Evolutionary conservation across 108 stramenopile genomes (phyloP).

Genomic region (Craspedostauros australis): DNA sequence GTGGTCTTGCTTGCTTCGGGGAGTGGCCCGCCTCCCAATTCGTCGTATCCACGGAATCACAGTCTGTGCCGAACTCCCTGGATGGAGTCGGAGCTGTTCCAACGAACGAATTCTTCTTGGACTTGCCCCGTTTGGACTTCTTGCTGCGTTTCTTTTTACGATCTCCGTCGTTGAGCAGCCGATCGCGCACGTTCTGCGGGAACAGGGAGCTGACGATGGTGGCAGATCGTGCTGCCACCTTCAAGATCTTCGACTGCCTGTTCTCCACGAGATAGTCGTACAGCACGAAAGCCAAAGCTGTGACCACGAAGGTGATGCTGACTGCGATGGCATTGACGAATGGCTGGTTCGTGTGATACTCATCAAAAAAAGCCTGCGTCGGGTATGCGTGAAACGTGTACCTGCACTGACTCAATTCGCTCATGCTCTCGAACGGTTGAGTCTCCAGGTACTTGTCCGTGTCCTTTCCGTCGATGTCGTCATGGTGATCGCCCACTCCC

Average conservation of each 20-base stretch:
- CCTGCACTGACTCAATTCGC: background rate
- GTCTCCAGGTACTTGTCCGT: background rate
- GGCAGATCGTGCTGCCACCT: slow-evolving; percentile 2
- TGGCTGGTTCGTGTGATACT: background rate
- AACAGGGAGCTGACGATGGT: slow-evolving; percentile 3
- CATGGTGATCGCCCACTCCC: background rate
- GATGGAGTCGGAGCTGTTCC: too few species aligned
- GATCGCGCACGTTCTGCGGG: slow-evolving; percentile 5
- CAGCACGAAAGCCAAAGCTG: slow-evolving; percentile 1
- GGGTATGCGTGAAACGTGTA: background rate
- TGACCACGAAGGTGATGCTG: background rate
- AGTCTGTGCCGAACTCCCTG: too few species aligned
- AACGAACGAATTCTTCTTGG: too few species aligned
- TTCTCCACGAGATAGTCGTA: slow-evolving; percentile 3
- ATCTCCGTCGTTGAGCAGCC: slow-evolving; percentile 6
- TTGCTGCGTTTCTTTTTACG: too few species aligned
- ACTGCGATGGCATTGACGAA: background rate
- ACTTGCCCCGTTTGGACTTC: too few species aligned
- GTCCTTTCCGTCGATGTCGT: background rate
- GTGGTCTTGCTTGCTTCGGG: background rate
- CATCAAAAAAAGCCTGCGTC: background rate
- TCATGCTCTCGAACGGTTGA: background rate
- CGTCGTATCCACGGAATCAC: too few species aligned
- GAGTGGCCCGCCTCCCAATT: background rate
- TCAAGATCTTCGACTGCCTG: background rate